These are phyloP conservation scores for Ceratobasidium sp. DNA, from an alignment of 1,284 basidiomycete species.

Conservation along the genomic window DNA sequence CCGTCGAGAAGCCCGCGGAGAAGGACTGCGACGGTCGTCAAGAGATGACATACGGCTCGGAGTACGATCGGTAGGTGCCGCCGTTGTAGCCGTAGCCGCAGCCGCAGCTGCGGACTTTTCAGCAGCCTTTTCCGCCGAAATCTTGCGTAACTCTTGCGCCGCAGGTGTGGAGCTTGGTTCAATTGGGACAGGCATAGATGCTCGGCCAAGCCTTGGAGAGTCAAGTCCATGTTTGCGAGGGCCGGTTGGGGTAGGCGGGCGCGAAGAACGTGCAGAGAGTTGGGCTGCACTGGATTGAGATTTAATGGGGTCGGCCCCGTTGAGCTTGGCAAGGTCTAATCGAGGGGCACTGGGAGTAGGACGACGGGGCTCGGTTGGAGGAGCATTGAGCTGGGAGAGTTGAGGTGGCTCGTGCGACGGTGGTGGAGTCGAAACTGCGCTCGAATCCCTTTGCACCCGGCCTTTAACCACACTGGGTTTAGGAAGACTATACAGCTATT, in stretches of 20 bases:
- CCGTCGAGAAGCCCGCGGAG: conserved; percentile 69
- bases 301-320: conserved; percentile 46
- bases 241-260: conserved; percentile 41
- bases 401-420: conserved; percentile 57
- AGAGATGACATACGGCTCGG: conserved; percentile 60
- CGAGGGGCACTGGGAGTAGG: conserved; percentile 42
- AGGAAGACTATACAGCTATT: conserved; percentile 22
- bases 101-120: conserved; percentile 37
- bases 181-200: conserved; percentile 79
- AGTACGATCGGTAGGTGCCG: conserved; percentile 19
- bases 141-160: conserved; percentile 81
- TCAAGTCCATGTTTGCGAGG: conserved; percentile 42
- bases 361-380: conserved; percentile 47
- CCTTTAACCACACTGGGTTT: conserved; percentile 40
- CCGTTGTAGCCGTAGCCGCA: background rate
- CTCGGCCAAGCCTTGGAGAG: conserved; percentile 35
- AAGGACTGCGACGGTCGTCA: conserved; percentile 69
- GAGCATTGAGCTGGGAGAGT: conserved; percentile 49
- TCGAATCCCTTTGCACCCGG: conserved; percentile 32
- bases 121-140: conserved; percentile 39
- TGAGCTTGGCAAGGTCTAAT: conserved; percentile 40
- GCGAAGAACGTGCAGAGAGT: conserved; percentile 38
- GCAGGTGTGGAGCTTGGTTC: conserved; percentile 81
- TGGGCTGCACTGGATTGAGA: conserved; percentile 54
- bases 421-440: conserved; percentile 24